Evolutionary conservation across 495 filamentous ascomycete genomes (phyloP).

Genomic region (Ascodesmis nigricans): DNA sequence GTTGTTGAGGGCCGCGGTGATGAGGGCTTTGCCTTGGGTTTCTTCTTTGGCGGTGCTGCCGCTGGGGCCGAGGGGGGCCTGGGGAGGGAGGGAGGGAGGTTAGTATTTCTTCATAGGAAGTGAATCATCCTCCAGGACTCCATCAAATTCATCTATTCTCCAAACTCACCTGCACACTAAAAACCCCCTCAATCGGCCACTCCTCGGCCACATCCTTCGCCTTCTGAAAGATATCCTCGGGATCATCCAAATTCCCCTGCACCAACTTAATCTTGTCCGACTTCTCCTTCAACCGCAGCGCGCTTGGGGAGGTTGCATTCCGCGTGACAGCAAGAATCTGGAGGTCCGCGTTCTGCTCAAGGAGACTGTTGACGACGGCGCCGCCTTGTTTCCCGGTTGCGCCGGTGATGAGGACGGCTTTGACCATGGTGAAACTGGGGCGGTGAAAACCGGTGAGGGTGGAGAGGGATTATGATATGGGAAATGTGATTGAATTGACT

Average conservation of each 20-base stretch:
- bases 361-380: constrained; percentile 35
- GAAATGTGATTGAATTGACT: too few relatives aligned
- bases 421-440: too few relatives aligned
- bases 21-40: constrained; percentile 36
- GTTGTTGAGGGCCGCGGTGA: constrained; percentile 35
- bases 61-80: constrained; percentile 28
- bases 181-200: constrained; percentile 32
- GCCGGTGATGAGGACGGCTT: constrained; percentile 40
- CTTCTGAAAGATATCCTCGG: constrained; percentile 30
- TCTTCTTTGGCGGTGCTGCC: constrained; percentile 30
- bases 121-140: too few relatives aligned
- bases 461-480: too few relatives aligned
- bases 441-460: too few relatives aligned
- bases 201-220: constrained; percentile 26
- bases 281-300: constrained; percentile 29
- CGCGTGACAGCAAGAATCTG: constrained; percentile 52
- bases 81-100: constrained; percentile 23
- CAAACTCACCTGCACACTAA: constrained; percentile 28
- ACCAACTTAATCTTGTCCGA: constrained; percentile 32
- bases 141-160: too few relatives aligned
- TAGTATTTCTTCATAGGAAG: too few relatives aligned
- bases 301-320: constrained; percentile 30
- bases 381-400: constrained; percentile 56
- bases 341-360: constrained; percentile 26
- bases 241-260: constrained; percentile 33